Evolutionary conservation across 2,329 filamentous ascomycete genomes (phyloP).

Genomic region (Aspergillus jensenii): DNA sequence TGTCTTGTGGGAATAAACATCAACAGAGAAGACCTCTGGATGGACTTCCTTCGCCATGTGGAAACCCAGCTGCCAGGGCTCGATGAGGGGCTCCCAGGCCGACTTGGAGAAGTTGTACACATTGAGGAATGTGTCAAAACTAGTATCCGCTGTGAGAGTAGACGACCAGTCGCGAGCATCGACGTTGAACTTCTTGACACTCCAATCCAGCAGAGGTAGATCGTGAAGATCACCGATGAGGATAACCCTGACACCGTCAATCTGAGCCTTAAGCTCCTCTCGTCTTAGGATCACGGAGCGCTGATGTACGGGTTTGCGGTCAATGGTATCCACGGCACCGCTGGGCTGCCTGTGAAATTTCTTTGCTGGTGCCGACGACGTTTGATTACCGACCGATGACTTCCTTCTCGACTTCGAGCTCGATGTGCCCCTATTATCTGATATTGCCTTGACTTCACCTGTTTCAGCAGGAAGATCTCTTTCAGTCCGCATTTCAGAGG

Average conservation of each 20-base stretch:
- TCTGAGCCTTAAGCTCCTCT: constrained; percentile 80
- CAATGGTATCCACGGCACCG: constrained; percentile 37
- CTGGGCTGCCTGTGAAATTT: constrained; percentile 48
- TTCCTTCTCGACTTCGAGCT: constrained; percentile 46
- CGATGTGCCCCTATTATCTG: constrained; percentile 37
- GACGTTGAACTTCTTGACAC: constrained; percentile 83
- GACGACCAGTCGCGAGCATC: constrained; percentile 89
- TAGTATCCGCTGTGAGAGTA: constrained; percentile 80
- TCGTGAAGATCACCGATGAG: constrained; percentile 96
- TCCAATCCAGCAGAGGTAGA: constrained; percentile 89
- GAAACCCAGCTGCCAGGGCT: constrained; percentile 94
- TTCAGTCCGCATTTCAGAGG: constrained; percentile 74
- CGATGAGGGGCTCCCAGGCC: constrained; percentile 92
- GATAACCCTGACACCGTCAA: constrained; percentile 88
- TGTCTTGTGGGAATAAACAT: constrained; percentile 82
- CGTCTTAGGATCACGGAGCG: constrained; percentile 59
- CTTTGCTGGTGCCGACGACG: constrained; percentile 44
- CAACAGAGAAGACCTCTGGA: constrained; percentile 75
- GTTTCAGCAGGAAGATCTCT: constrained; percentile 49
- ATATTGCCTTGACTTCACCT: constrained; percentile 55
- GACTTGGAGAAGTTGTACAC: constrained; percentile 99
- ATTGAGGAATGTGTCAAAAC: constrained; percentile 92
- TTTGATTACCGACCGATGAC: constrained; percentile 48
- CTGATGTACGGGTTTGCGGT: constrained; percentile 38
- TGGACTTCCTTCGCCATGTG: constrained; percentile 77